These are phyloP conservation scores for Penicillium coffeae DNA, from an alignment of 495 filamentous ascomycete genomes.

Conservation along the genomic window DNA sequence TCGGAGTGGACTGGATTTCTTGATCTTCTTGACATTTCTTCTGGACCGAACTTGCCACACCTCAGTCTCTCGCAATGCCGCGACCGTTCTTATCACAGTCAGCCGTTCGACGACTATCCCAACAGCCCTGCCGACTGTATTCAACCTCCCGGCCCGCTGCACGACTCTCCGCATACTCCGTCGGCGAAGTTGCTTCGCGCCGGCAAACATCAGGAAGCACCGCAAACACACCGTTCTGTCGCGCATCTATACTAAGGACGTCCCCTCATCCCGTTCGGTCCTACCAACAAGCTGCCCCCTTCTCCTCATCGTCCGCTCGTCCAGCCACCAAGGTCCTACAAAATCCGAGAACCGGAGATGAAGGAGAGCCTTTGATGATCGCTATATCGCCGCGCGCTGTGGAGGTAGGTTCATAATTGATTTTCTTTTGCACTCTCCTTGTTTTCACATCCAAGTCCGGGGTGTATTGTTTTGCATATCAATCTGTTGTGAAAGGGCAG, in stretches of 20 bases:
- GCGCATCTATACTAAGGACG: not conserved
- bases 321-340: slow-evolving; percentile 30
- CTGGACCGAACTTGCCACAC: not conserved
- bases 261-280: not conserved
- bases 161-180: slow-evolving; percentile 37
- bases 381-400: slow-evolving; percentile 78
- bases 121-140: slow-evolving; percentile 18
- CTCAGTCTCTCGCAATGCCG: slow-evolving; percentile 22
- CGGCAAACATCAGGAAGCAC: slow-evolving; percentile 9
- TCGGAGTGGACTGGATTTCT: slow-evolving; percentile 10
- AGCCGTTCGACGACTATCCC: slow-evolving; percentile 21
- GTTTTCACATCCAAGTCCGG: slow-evolving; percentile 4
- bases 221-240: slow-evolving; percentile 1
- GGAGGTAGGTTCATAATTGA: slow-evolving; percentile 51
- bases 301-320: slow-evolving; percentile 32
- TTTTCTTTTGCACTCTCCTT: not conserved
- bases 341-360: slow-evolving; percentile 49
- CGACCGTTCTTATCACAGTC: slow-evolving; percentile 22
- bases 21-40: slow-evolving; percentile 3
- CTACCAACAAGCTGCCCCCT: slow-evolving; percentile 20
- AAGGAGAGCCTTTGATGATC: slow-evolving; percentile 77
- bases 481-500: not conserved
- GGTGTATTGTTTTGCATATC: slow-evolving; percentile 3
- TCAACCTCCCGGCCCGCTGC: slow-evolving; percentile 25
- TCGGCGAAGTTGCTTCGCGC: slow-evolving; percentile 13